Evolutionary conservation across 164 flowering plant species (phyloP).

Genomic region (Aristolochia fimbriata): DNA sequence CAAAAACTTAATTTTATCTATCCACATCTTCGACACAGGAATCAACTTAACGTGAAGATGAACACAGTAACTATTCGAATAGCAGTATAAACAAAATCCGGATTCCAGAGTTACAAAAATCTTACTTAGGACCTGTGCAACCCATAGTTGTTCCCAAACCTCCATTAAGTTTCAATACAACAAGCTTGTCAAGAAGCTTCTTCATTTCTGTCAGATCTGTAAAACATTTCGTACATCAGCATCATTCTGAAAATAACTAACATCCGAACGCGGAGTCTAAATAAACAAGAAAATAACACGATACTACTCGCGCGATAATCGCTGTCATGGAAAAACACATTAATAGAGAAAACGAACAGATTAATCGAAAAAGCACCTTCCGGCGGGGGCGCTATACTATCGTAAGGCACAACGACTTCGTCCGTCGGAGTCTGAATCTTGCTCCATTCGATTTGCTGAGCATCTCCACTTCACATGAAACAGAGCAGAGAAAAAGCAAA

Average conservation of each 20-base stretch:
- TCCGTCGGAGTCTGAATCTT: conserved; percentile 98
- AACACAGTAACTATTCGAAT: no score
- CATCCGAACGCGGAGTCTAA: no score
- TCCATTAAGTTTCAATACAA: conserved; percentile 77
- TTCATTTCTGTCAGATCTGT: conserved; percentile 47
- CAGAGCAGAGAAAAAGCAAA: not conserved
- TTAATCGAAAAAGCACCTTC: conserved; percentile 38
- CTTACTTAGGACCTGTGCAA: conserved; percentile 80
- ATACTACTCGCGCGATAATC: conserved; percentile 1
- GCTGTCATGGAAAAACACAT: not conserved
- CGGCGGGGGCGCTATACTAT: conserved; percentile 50
- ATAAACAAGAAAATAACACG: not conserved
- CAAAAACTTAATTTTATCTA: no score
- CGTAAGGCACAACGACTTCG: conserved; percentile 90
- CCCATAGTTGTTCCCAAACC: conserved; percentile 78
- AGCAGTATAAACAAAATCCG: not conserved
- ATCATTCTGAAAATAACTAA: not conserved
- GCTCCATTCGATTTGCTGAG: conserved; percentile 86
- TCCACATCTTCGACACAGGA: no score
- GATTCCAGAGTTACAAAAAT: not conserved
- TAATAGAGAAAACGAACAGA: conserved; percentile 1
- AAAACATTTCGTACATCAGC: not conserved
- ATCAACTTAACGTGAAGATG: no score
- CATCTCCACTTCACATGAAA: conserved; percentile 67
- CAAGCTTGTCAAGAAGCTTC: conserved; percentile 70